These are phyloP conservation scores for Saccharomycopsis amapae DNA, from an alignment of 805 yeast genomes.

Conservation along the genomic window DNA sequence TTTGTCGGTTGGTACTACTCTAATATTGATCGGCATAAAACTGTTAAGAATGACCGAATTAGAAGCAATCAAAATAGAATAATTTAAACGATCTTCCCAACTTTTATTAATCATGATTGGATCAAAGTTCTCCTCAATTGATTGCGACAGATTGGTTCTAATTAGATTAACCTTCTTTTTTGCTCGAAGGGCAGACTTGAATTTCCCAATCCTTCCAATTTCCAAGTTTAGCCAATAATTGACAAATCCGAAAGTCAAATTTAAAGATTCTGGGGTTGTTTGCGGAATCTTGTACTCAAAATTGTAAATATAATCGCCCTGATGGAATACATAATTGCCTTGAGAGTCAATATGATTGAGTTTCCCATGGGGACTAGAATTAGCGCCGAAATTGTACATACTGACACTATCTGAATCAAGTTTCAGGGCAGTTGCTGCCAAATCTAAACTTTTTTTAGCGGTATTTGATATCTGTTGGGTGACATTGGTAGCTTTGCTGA, in stretches of 20 bases:
- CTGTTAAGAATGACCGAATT: constrained; percentile 82
- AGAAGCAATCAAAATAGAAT: constrained; percentile 86
- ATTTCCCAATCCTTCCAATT: constrained; percentile 75
- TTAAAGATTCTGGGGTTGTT: constrained; percentile 71
- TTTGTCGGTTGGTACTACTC: constrained; percentile 81
- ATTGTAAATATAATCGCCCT: constrained; percentile 89
- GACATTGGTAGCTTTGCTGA: background rate
- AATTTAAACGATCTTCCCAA: constrained; percentile 89
- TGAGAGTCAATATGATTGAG: constrained; percentile 17
- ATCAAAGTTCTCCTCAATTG: constrained; percentile 74
- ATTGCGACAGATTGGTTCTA: constrained; percentile 69
- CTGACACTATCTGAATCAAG: too few species aligned
- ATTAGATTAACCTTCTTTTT: constrained; percentile 57
- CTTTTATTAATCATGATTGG: constrained; percentile 86
- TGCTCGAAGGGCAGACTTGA: constrained; percentile 68
- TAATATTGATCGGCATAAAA: constrained; percentile 74
- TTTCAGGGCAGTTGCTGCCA: too few species aligned
- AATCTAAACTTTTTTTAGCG: background rate
- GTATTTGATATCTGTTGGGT: too few species aligned
- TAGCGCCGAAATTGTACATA: too few species aligned
- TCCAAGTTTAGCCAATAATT: constrained; percentile 60
- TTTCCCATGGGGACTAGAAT: constrained; percentile 1
- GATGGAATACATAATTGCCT: constrained; percentile 44
- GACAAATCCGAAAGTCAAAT: constrained; percentile 77
- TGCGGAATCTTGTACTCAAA: constrained; percentile 86